Evolutionary conservation across 257 asterid species (phyloP).

Genomic region (Schizonepeta tenuifolia): DNA sequence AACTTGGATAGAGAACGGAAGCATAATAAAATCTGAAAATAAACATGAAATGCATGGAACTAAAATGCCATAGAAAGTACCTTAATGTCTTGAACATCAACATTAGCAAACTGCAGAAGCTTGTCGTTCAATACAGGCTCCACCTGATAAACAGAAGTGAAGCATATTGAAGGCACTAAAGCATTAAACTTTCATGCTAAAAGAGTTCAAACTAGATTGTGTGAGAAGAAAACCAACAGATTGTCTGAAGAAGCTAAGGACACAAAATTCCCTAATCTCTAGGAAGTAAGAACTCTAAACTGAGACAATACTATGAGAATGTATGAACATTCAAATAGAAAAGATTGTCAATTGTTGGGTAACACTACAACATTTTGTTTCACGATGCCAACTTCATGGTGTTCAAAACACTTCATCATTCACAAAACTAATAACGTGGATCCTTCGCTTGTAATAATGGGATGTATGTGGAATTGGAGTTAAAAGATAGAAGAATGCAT

Average conservation of each 20-base stretch:
- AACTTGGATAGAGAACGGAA: not conserved
- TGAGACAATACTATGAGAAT: not conserved
- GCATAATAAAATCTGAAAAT: slow-evolving; percentile 2
- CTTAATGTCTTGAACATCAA: slow-evolving; percentile 91
- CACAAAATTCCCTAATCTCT: not conserved
- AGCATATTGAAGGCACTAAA: slow-evolving; percentile 30
- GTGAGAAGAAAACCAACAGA: too few species aligned
- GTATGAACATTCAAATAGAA: not conserved
- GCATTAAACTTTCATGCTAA: slow-evolving; percentile 12
- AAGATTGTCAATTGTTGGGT: not conserved
- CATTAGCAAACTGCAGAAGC: slow-evolving; percentile 67
- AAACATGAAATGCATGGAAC: slow-evolving; percentile 14
- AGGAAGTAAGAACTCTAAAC: not conserved
- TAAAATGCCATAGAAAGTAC: slow-evolving; percentile 46
- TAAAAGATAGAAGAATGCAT: not conserved
- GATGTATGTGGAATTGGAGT: not conserved
- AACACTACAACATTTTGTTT: not conserved
- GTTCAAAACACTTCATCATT: slow-evolving; percentile 2
- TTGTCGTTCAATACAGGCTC: slow-evolving; percentile 71
- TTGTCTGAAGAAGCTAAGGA: not conserved
- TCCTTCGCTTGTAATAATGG: slow-evolving; percentile 3
- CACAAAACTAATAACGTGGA: not conserved
- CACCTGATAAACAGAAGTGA: slow-evolving; percentile 55
- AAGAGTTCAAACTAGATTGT: too few species aligned
- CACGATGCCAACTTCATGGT: not conserved